Conservation (phyloP, 805 yeast genomes). For the Zygotorulaspora florentina region DNA sequence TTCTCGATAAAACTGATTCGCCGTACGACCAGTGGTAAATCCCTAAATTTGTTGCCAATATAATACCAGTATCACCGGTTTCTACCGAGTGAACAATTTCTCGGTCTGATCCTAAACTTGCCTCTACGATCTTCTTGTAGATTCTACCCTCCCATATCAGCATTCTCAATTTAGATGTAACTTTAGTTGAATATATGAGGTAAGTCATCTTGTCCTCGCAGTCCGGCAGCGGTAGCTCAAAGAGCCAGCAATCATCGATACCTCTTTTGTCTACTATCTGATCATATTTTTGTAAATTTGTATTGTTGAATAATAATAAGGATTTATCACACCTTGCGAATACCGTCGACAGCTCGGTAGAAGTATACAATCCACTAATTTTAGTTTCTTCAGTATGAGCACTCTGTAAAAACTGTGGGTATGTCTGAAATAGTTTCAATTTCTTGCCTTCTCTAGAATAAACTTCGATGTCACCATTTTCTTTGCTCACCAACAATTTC, state of each 20-base stretch:
- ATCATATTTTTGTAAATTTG: conserved; percentile 33
- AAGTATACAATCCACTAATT: conserved; percentile 22
- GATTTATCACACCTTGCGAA: conserved; percentile 28
- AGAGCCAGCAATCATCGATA: conserved; percentile 26
- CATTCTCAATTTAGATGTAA: conserved; percentile 21
- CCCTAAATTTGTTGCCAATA: conserved; percentile 22
- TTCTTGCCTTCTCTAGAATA: conserved; percentile 24
- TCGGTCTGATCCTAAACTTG: conserved; percentile 16
- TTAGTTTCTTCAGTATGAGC: conserved; percentile 17
- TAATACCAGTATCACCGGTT: conserved; percentile 15
- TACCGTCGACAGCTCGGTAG: conserved; percentile 26
- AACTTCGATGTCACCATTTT: conserved; percentile 29
- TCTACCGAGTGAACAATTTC: conserved; percentile 22
- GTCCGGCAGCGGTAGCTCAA: conserved; percentile 10
- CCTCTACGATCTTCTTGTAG: conserved; percentile 26
- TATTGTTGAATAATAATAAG: conserved; percentile 26
- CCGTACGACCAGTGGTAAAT: conserved; percentile 27
- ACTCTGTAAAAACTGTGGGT: conserved; percentile 25
- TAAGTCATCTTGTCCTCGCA: conserved; percentile 15
- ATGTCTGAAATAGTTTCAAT: conserved; percentile 27
- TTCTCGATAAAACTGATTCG: conserved; percentile 10
- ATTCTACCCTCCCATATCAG: conserved; percentile 30
- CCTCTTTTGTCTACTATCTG: conserved; percentile 32
- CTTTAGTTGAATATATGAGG: conserved; percentile 19
- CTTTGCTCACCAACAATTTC: conserved; percentile 26